Base-by-base conservation (phyloP, 2,329 filamentous ascomycete species). In the Verruconis gallopava region DNA sequence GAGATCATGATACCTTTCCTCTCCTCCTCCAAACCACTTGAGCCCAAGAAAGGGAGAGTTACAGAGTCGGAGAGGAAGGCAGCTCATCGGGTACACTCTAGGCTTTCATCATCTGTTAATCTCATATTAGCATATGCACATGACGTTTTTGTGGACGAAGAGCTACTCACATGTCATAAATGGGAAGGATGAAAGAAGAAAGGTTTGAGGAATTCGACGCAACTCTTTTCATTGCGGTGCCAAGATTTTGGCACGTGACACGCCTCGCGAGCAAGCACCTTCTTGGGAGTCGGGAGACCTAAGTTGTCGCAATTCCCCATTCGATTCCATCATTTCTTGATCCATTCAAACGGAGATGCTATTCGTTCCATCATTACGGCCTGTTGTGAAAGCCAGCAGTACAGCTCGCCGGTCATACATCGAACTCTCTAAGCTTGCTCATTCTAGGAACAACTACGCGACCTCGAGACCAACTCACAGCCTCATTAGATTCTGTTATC, bases 51-150 rank as follows among this genome's bases (percentile, higher is more conserved):
- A 76, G 77, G 80, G 81, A 95, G 88, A 89, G 85, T 83, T 68
- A 67, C 68, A 68, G 72, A 68, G 69, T 18, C 33, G 71, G 68
- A 71, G 67, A 65, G 62, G 67, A 72, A 69, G 72, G 69, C 72
- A 82, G 73, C 71, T 96, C 91, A 93, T 85, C 78, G 78, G 69
- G 65, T 78, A 80, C 91, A 96, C 89, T 77, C 84, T 80, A 79
- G 77, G 84, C 84, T 94, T 93, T 98, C 91, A 96, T 98, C 89
- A 96, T 93, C 86, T 95, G 52, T 45, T 39, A 38, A 38, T 47
- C 17, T 42, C 19, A 9, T 13, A n/a, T 42, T 44, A 42, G 42
- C 30, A 44, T 51, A 47, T 48, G 48, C 4, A 15, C 11, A 3
- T 6, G 50, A 44, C 46, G 34, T 25, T 15, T 13, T 18, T 3